Conservation (phyloP, 1,284 basidiomycete species). For the Limonomyces culmigenus region DNA sequence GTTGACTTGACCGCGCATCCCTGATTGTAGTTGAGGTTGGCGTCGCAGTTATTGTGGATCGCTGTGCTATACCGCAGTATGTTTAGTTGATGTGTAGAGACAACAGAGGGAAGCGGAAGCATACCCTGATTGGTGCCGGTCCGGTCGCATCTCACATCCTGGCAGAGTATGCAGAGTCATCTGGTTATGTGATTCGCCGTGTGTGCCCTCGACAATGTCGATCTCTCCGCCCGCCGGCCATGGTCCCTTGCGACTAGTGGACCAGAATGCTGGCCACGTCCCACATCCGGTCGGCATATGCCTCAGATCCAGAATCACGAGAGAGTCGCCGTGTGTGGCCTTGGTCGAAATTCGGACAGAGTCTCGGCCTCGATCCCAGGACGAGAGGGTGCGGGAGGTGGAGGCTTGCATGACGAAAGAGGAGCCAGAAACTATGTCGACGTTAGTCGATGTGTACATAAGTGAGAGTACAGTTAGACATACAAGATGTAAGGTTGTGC, state of each 20-base stretch:
- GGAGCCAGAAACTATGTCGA: conserved; percentile 15
- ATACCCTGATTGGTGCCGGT: conserved; percentile 25
- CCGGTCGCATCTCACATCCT: conserved; percentile 23
- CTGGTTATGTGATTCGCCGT: conserved; percentile 23
- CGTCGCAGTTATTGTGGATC: conserved; percentile 29
- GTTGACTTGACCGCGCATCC: conserved; percentile 42
- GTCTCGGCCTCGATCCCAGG: conserved; percentile 24
- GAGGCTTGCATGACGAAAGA: conserved; percentile 39
- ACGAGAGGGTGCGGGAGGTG: conserved; percentile 15
- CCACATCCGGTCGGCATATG: conserved; percentile 40
- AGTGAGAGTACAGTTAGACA: neutral
- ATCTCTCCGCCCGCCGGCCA: conserved; percentile 37
- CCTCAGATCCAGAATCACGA: conserved; percentile 29
- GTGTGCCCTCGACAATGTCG: conserved; percentile 32
- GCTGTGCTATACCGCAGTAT: conserved; percentile 14
- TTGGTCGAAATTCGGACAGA: conserved; percentile 32
- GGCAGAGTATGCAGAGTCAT: conserved; percentile 36
- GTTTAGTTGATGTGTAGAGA: too few relatives aligned
- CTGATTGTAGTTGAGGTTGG: conserved; percentile 31
- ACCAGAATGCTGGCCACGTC: conserved; percentile 58
- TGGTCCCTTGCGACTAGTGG: conserved; percentile 24
- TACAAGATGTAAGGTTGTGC: conserved; percentile 17
- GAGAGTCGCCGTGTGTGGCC: conserved; percentile 22
- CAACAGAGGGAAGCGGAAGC: too few relatives aligned
- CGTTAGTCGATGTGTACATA: neutral